A percentile compares a stretch with the other conserved stretches of the same genome.
These are phyloP conservation scores for Nitzschia inconspicua DNA, from an alignment of 108 stramenopile species.

Conservation along the genomic window DNA sequence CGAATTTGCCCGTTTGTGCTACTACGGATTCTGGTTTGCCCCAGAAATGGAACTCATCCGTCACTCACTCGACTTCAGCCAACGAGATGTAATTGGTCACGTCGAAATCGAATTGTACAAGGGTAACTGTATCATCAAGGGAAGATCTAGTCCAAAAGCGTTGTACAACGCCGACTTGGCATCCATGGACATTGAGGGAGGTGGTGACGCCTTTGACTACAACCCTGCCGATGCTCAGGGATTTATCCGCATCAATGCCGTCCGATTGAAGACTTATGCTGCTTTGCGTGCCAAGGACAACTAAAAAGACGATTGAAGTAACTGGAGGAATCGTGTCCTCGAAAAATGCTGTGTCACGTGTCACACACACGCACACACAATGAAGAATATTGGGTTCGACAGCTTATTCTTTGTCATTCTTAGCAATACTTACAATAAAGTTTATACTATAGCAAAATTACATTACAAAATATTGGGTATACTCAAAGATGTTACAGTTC, in stretches of 20 bases:
- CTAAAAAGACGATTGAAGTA: not conserved
- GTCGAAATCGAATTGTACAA: constrained; percentile 94
- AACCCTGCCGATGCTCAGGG: constrained; percentile 97
- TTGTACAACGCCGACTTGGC: constrained; percentile 97
- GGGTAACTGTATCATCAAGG: constrained; percentile 89
- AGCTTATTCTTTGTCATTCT: too few species aligned
- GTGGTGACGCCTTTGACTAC: constrained; percentile 95
- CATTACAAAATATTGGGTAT: too few species aligned
- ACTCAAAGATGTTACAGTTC: too few species aligned
- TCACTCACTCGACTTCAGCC: constrained; percentile 81
- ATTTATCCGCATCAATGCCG: constrained; percentile 98
- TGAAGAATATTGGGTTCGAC: not conserved
- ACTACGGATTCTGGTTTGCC: constrained; percentile 99
- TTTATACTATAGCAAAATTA: too few species aligned
- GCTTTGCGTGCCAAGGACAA: constrained; percentile 79
- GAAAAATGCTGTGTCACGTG: too few species aligned
- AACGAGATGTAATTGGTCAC: constrained; percentile 88
- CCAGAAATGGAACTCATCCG: constrained; percentile 98
- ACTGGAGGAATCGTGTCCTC: constrained; percentile 10
- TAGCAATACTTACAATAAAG: too few species aligned
- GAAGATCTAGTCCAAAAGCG: constrained; percentile 82
- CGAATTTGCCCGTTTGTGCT: constrained; percentile 96
- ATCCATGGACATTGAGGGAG: constrained; percentile 98
- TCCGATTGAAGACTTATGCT: constrained; percentile 96
- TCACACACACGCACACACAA: not conserved